Percentiles rank a stretch among this genome's conserved stretches.
Evolutionary conservation across 768 basidiomycete genomes (phyloP).

Genomic region (Piloderma croceum): DNA sequence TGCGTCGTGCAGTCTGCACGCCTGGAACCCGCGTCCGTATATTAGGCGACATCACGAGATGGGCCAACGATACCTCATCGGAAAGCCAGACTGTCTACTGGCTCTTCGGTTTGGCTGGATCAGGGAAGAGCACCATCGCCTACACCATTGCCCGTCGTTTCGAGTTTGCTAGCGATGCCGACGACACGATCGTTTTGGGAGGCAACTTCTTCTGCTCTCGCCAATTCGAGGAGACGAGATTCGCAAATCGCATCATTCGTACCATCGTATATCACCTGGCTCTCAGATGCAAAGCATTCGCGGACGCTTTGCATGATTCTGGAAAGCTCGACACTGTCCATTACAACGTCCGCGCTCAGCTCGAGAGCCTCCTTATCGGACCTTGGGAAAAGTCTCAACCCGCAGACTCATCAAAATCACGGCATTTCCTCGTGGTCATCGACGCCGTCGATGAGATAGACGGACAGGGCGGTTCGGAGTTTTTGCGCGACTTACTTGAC

Average conservation of each 20-base stretch:
- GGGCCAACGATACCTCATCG: not conserved
- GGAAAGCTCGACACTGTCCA: constrained; percentile 7
- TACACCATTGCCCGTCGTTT: constrained; percentile 17
- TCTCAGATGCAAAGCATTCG: constrained; percentile 16
- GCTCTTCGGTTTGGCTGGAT: not conserved
- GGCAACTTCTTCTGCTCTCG: constrained; percentile 28
- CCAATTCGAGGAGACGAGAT: constrained; percentile 17
- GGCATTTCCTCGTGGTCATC: constrained; percentile 16
- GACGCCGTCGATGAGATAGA: constrained; percentile 24
- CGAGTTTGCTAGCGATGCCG: constrained; percentile 7
- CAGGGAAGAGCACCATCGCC: constrained; percentile 24
- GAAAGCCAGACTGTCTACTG: not conserved
- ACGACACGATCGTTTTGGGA: constrained; percentile 16
- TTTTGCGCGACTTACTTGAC: constrained; percentile 11
- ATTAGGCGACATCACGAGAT: not conserved
- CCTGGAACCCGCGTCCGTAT: not conserved
- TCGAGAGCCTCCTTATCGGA: constrained; percentile 15
- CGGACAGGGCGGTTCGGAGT: constrained; percentile 7
- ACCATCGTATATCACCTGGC: constrained; percentile 6
- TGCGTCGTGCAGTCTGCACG: not conserved
- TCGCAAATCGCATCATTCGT: constrained; percentile 1
- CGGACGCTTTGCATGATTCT: constrained; percentile 14
- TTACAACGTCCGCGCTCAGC: constrained; percentile 8
- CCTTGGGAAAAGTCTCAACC: constrained; percentile 14
- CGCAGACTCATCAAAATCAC: not conserved